Base-by-base conservation (phyloP, 306 rosid genomes). In the Cicer cuneatum region DNA sequence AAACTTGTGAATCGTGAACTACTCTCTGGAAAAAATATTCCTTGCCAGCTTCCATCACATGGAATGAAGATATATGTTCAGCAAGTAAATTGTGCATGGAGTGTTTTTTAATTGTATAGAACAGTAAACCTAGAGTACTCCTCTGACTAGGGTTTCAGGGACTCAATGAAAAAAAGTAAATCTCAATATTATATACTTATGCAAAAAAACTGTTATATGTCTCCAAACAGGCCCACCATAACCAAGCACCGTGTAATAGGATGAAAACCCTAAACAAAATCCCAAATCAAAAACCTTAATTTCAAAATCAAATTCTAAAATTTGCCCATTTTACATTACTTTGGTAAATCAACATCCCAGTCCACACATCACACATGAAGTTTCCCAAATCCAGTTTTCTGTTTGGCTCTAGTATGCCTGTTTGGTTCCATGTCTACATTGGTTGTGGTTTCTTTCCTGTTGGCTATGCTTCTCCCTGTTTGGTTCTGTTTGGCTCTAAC, bases 51-150 rank as follows among this genome's bases (percentile, higher is more conserved):
- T 51, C 48, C 60, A 18, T 18, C 64, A 52, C 48, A 38, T 52
- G 0, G 7, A 5, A 29, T 57, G 63, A 57, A 38, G 9, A 52
- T 69, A 52, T 69, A 38, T 49, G 57, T 49, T 35, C 43, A 7
- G 35, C 47, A 69, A n/a, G 74, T 21, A 69, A 7, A 16, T 35
- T 64, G 14, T 40, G 15, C 45, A 35, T 60, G 35, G 66, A 60
- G 19, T 29, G 35, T 29, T 29, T 29, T 60, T 35, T 35, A 2
- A 1, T 35, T 35, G 8, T 21, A 37, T 21, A 54, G 38, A 54
- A 21, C 38, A 56, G 21, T 4, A 5, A 56, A 21, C 6, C 62
- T 11, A 9, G 35, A 19, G 38, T 56, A 21, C 62, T 56, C 62
- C 38, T 56, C 13, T 48, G 54, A 6, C 54, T 56, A 56, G 37